phyloP scores from a whole-genome alignment of 495 filamentous ascomycete genomes.

The Platismatia glauca region DNA sequence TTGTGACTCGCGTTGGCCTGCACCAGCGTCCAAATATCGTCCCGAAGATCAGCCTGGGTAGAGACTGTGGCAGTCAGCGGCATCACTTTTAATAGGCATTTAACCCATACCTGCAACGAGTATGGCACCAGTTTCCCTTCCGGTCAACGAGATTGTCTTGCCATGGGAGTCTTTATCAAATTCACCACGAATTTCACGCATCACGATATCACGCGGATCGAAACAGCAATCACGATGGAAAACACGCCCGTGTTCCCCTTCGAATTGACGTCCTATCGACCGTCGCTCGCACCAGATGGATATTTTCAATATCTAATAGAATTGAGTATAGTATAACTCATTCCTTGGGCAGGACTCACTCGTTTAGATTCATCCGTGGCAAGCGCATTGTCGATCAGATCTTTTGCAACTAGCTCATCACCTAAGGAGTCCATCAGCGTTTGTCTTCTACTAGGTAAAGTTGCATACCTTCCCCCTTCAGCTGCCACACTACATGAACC shows the following conservation, averaged over 20 bases:
- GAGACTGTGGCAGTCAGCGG: background rate
- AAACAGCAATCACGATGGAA: background rate
- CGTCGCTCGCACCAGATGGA: background rate
- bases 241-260: background rate
- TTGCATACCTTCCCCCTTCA: conserved; percentile 22
- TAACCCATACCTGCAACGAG: background rate
- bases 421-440: background rate
- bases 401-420: background rate
- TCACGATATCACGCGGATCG: background rate
- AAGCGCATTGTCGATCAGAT: background rate
- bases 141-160: background rate
- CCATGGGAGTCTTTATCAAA: background rate
- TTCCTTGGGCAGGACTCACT: background rate
- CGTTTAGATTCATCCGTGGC: background rate
- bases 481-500: conserved; percentile 32
- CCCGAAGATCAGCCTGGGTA: background rate
- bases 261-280: background rate
- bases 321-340: background rate
- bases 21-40: background rate
- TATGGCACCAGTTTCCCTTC: background rate
- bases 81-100: background rate
- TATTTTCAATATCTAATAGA: background rate
- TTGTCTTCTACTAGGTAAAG: background rate
- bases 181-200: background rate
- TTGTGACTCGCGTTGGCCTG: background rate